Percentiles rank a stretch among this genome's conserved stretches.
Evolutionary conservation across 352 stramenopile species (phyloP).

Genomic region (Globisporangium mamillatum): DNA sequence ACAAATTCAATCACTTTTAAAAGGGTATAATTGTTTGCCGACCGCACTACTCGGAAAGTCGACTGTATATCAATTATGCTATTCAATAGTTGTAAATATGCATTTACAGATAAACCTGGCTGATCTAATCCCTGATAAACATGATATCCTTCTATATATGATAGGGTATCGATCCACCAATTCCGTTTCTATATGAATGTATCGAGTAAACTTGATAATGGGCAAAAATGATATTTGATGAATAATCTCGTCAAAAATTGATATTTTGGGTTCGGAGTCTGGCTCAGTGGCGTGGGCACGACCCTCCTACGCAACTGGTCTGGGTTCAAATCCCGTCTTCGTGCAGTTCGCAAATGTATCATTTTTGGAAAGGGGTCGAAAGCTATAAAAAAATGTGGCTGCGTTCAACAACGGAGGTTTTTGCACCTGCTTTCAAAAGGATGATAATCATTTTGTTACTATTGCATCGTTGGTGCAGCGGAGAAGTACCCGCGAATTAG

Average conservation of each 20-base stretch:
- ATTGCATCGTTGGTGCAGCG: not conserved
- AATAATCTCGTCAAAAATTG: slow-evolving; percentile 1
- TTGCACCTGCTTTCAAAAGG: not conserved
- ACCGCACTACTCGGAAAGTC: no score
- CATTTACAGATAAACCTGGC: slow-evolving; percentile 4
- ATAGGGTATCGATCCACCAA: not conserved
- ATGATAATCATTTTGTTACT: not conserved
- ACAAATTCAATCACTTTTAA: no score
- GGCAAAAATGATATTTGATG: slow-evolving; percentile 2
- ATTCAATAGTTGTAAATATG: no score
- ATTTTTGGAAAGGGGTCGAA: slow-evolving; percentile 5
- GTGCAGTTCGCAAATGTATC: slow-evolving; percentile 9
- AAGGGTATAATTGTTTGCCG: no score
- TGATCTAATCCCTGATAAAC: slow-evolving; percentile 5
- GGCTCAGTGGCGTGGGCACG: not conserved
- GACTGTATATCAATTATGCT: no score
- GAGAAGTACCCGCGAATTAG: not conserved
- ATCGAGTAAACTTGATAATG: slow-evolving; percentile 3
- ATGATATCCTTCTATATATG: slow-evolving; percentile 4
- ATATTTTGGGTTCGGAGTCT: not conserved
- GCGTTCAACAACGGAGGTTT: not conserved
- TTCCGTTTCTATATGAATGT: slow-evolving; percentile 1
- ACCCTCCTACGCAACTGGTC: slow-evolving; percentile 3
- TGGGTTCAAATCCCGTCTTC: slow-evolving; percentile 7
- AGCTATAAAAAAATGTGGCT: not conserved